A percentile compares a stretch with the other conserved stretches of the same genome.
Evolutionary conservation across 1,284 basidiomycete species (phyloP).

Genomic region (Puccinia hordei): DNA sequence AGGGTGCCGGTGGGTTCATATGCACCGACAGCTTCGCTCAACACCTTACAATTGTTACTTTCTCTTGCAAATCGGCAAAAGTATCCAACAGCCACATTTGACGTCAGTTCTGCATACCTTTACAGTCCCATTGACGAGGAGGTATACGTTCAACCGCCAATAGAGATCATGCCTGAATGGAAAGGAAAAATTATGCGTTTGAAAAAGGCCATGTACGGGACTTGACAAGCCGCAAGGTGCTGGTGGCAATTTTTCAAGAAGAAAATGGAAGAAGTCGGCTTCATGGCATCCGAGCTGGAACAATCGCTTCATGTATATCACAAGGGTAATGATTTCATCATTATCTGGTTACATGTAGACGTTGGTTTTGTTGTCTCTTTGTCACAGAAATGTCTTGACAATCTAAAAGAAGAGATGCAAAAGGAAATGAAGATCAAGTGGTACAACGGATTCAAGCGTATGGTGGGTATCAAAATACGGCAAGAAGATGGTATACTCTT

Average conservation of each 20-base stretch:
- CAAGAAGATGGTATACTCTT: too few species aligned
- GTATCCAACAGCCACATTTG: background rate
- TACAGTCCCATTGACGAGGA: slow-evolving; percentile 1
- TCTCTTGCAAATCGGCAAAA: background rate
- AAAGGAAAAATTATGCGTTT: too few species aligned
- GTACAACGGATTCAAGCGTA: too few species aligned
- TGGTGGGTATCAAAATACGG: too few species aligned
- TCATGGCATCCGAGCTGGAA: background rate
- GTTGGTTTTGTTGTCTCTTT: too few species aligned
- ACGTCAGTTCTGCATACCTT: slow-evolving; percentile 1
- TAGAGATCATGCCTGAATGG: too few species aligned
- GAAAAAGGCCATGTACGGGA: too few species aligned
- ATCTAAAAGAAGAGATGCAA: too few species aligned
- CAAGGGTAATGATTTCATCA: background rate
- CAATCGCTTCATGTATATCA: background rate
- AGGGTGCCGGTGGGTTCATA: slow-evolving; percentile 15
- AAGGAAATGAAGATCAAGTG: too few species aligned
- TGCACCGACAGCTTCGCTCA: slow-evolving; percentile 22
- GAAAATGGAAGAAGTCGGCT: background rate
- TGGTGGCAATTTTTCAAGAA: slow-evolving; percentile 19
- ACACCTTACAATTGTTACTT: background rate
- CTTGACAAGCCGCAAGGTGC: slow-evolving; percentile 17
- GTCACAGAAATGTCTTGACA: too few species aligned
- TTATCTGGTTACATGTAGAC: slow-evolving; percentile 31
- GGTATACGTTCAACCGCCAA: too few species aligned